Conservation (phyloP, 108 stramenopile genomes). For the Skeletonema potamos region DNA sequence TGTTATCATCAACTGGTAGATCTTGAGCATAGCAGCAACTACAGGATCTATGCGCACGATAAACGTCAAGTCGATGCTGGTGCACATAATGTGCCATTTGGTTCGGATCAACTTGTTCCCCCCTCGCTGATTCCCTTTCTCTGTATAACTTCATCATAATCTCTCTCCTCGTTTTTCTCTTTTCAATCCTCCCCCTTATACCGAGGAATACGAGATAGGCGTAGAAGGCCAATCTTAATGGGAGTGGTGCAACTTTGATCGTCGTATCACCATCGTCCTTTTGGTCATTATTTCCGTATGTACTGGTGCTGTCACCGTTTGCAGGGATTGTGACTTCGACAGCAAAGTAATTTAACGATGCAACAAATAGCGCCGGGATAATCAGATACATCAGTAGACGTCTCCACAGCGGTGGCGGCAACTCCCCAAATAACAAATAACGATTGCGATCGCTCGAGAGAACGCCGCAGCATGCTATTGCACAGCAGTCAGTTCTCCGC, state of each 20-base stretch:
- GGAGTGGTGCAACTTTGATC: constrained; percentile 23
- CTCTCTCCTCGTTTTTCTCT: constrained; percentile 14
- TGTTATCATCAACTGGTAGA: constrained; percentile 4
- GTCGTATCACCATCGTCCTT: constrained; percentile 4
- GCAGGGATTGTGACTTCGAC: constrained; percentile 25
- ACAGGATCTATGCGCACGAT: constrained; percentile 19
- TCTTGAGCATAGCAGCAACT: constrained; percentile 40
- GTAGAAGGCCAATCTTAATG: constrained; percentile 9
- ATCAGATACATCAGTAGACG: constrained; percentile 34
- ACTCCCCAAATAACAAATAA: constrained; percentile 37
- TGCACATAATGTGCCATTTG: constrained; percentile 18
- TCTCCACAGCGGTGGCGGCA: constrained; percentile 42
- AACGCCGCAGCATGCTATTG: constrained; percentile 46
- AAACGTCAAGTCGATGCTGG: constrained; percentile 9
- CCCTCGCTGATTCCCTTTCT: constrained; percentile 18
- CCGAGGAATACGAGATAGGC: constrained; percentile 16
- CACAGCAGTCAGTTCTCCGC: constrained; percentile 46
- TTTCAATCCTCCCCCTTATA: constrained; percentile 1
- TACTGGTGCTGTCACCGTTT: no score
- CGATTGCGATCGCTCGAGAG: constrained; percentile 34
- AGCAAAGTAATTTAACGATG: constrained; percentile 37
- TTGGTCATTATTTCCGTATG: neutral
- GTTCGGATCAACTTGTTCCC: constrained; percentile 19
- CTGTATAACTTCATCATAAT: constrained; percentile 43
- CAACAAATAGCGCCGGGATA: constrained; percentile 31